Base-by-base conservation (phyloP, 768 basidiomycete species). In the Termitomyces sp. region DNA sequence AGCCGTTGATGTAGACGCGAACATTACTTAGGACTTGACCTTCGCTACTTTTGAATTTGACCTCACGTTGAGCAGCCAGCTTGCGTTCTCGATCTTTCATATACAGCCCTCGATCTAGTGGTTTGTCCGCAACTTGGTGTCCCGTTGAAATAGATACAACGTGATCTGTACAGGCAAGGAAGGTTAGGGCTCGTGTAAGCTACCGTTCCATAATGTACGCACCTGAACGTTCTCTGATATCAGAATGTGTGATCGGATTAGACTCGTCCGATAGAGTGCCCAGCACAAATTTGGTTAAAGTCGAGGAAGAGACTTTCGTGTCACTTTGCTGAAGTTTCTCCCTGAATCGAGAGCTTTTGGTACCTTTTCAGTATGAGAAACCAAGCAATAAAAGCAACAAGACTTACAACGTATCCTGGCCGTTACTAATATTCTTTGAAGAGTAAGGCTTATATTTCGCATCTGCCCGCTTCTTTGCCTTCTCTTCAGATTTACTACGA, bases 181-280 rank as follows among this genome's bases (percentile, higher is more conserved):
- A 31, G 34, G 23, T 49, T 14, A 54, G 42, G 17, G n/a, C 42
- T 27, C 29, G 17, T 42, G 27, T 17, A 5, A 31, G 38, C 23
- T 21, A 19, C 27, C 42, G 14, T 14, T 52, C 29, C 54, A 47
- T 35, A n/a, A 37, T 37, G 50, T 49, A 55, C 77, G 48, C 46
- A 85, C 89, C 86, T 66, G 86, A 76, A 57, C 86, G 82, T 41
- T 84, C 74, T 51, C 72, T 73, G 58, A 83, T 80, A 66, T 87
- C 81, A 1, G 86, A 85, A 63, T 89, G 85, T 1, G 90, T 91
- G 50, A 93, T 90, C 1, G 92, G 92, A 67, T 93, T 93, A 10
- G 81, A 79, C 52, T 78, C 73, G 59, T 88, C 79, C 16, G 76
- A 68, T 44, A 94, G 75, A 0, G 85, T 89, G 29, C 71, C 77